Base-by-base conservation (phyloP, 106 monocot species). In the Posidonia australis region DNA sequence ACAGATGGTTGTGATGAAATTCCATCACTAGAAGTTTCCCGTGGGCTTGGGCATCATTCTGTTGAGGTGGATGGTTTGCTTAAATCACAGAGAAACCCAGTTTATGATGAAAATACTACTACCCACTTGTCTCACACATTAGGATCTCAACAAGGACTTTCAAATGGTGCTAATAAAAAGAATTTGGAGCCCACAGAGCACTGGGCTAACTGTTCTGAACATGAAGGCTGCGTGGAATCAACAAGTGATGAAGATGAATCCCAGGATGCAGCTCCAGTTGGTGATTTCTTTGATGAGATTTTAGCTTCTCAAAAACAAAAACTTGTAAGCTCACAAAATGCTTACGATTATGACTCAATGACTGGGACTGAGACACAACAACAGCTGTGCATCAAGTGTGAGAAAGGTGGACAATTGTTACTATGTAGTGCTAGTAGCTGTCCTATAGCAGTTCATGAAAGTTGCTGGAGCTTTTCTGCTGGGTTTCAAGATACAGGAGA, bases 401-500 rank as follows among this genome's bases (percentile, higher is more conserved):
- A 72, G 32, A 62, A 79, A 74, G 67, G 67, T 66, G 88, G 79
- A 27, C 54, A 74, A 22, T 43, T 89, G 52, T 77, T 89, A 69
- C 63, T 19, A 67, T 89, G 88, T 64, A 51, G 64, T 24, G 61
- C 41, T 14, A 68, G 49, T 71, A 62, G 62, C 21, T 89, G 88
- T 67, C 49, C 69, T 19, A 70, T 77, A 44, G 58, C 66, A 60
- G 67, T 84, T 45, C 88, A 84, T 79, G 67, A 75, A 59, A 58
- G 58, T 45, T 89, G 88, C 52, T 74, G 82, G 48, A 72, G 62
- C 3, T 24, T 65, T 32, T 19, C 56, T 10, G 51, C 19, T 62
- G 44, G n/a, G 18, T 70, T 76, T 60, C 63, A 73, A 18, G 65
- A 72, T 46, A 60, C 25, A 24, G 77, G 65, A n/a, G 52, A 46